Evolutionary conservation across 495 filamentous ascomycete genomes (phyloP).

Genomic region (Symbiotaphrina buchneri): DNA sequence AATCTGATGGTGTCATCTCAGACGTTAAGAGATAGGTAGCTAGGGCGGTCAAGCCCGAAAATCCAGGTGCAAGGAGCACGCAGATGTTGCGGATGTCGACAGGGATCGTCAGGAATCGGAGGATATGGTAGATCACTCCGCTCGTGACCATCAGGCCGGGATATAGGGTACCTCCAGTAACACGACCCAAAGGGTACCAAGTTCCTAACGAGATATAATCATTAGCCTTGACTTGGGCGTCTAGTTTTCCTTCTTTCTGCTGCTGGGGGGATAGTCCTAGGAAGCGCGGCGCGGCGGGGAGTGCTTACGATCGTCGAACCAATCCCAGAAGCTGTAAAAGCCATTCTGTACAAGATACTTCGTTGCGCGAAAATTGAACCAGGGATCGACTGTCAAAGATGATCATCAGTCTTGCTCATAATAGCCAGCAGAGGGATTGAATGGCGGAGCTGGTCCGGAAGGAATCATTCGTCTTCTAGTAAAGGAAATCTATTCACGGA

Average conservation of each 20-base stretch:
- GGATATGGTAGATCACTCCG: slow-evolving; percentile 84
- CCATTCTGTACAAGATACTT: slow-evolving; percentile 93
- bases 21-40: slow-evolving; percentile 91
- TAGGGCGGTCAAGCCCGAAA: slow-evolving; percentile 85
- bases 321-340: slow-evolving; percentile 99
- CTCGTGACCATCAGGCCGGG: slow-evolving; percentile 99
- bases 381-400: slow-evolving; percentile 65
- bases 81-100: slow-evolving; percentile 99
- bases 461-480: neutral
- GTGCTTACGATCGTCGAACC: slow-evolving; percentile 89
- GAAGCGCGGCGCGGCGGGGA: neutral
- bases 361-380: slow-evolving; percentile 99
- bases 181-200: slow-evolving; percentile 97
- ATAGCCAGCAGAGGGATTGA: neutral
- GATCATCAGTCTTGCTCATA: slow-evolving; percentile 1
- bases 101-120: slow-evolving; percentile 76
- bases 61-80: slow-evolving; percentile 85
- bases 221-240: slow-evolving; percentile 5
- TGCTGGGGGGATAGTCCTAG: neutral
- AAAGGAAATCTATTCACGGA: slow-evolving; percentile 23
- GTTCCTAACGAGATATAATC: slow-evolving; percentile 33
- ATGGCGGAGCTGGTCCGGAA: slow-evolving; percentile 2
- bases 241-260: no score
- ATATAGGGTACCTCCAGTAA: slow-evolving; percentile 96
- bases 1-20: slow-evolving; percentile 82